Conservation (phyloP, 768 basidiomycete genomes). For the Hericium rajendrae region DNA sequence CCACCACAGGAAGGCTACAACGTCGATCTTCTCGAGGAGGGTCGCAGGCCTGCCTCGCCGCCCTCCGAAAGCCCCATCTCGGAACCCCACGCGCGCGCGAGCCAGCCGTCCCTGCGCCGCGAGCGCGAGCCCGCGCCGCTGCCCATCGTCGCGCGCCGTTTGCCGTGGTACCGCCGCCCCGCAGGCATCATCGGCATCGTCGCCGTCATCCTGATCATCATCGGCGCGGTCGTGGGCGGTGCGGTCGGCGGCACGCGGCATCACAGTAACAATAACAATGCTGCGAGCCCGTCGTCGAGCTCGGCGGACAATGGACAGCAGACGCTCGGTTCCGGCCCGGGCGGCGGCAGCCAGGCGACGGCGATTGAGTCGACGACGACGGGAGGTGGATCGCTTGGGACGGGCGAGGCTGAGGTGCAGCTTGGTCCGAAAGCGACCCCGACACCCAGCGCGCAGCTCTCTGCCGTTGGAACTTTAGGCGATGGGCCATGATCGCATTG, state of each 20-base stretch:
- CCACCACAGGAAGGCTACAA: conserved; percentile 43
- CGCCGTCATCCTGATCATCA: conserved; percentile 29
- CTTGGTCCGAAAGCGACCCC: too few species aligned
- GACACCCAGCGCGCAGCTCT: too few species aligned
- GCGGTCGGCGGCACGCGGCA: conserved; percentile 41
- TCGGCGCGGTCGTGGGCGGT: conserved; percentile 48
- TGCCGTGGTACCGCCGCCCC: conserved; percentile 41
- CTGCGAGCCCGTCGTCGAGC: not conserved
- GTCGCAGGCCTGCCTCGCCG: conserved; percentile 16
- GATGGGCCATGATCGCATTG: too few species aligned
- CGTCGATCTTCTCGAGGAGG: conserved; percentile 29
- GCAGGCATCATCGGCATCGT: conserved; percentile 32
- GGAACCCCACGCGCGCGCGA: conserved; percentile 16
- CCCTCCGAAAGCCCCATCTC: conserved; percentile 9
- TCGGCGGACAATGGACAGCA: too few species aligned
- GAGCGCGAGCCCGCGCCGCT: conserved; percentile 12
- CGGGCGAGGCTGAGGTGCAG: too few species aligned
- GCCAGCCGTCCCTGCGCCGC: not conserved
- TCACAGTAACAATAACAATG: not conserved
- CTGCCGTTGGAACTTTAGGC: too few species aligned
- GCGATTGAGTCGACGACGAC: too few species aligned
- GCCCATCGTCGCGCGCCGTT: not conserved
- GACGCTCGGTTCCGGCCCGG: too few species aligned
- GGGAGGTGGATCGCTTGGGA: too few species aligned
- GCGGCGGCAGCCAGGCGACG: too few species aligned